Base-by-base conservation (phyloP, 2,329 filamentous ascomycete genomes). In the Chaetomiaceae sp. region DNA sequence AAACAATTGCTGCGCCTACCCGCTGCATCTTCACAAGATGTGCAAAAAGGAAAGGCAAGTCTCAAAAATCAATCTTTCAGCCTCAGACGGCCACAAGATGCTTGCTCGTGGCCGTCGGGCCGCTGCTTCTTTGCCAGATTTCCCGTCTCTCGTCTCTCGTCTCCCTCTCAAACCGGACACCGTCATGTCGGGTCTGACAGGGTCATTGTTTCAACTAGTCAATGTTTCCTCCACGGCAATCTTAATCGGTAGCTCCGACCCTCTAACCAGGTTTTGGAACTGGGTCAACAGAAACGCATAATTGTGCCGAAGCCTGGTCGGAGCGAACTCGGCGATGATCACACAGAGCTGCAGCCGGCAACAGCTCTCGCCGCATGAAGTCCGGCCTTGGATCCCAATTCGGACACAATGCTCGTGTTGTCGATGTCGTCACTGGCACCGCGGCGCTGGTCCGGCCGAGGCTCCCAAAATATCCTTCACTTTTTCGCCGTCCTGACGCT, bases 341-440 rank as follows among this genome's bases (percentile, higher is more conserved):
- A 62, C 20, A 57, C 60, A 59, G 22, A 44, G 33, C 38, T 52
- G 20, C 53, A 42, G 29, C 52, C 59, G 57, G 60, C 45, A 59
- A 51, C 43, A 36, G 23, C 25, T 22, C 15, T 47, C 38, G 53
- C 57, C 59, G 58, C 53, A 36, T 51, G 31, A 56, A 39, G 8
- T 36, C 34, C 17, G 4, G 15, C n/a, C 38, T 38, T 22, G 27
- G 46, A 40, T 36, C 19, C n/a, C 39, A 6, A 20, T 15, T 19
- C 20, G 31, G 8, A 33, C 19, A 37, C 22, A 22, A 27, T 17
- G 33, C 20, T 22, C 36, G 43, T 14, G 8, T 34, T 25, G 9
- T 39, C 31, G 17, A 33, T 36, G 15, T 6, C n/a, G 34, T 17
- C 7, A 5, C 29, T 36, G 15, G 20, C 5, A n/a, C 12, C 14